Evolutionary conservation across 164 flowering plant species (phyloP).

Genomic region (Buxus sempervirens): DNA sequence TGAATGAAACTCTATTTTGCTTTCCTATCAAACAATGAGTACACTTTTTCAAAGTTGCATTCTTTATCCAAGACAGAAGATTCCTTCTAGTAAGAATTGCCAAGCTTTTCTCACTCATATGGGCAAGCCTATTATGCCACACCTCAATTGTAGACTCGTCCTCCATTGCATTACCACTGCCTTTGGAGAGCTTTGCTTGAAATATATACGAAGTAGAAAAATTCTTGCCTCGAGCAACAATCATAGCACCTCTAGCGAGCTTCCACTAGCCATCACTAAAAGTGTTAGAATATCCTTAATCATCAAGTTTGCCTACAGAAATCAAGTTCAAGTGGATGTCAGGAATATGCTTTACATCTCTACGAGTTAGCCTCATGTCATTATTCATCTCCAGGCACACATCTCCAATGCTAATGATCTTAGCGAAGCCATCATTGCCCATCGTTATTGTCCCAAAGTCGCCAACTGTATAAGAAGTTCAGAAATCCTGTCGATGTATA

Average conservation of each 20-base stretch:
- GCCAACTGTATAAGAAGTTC: not conserved
- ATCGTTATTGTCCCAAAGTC: not conserved
- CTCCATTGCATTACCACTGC: not conserved
- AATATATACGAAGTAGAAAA: not conserved
- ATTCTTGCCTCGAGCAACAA: not conserved
- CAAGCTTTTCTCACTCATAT: slow-evolving; percentile 1
- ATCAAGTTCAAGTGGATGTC: not conserved
- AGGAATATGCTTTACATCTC: not conserved
- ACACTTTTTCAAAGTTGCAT: not conserved
- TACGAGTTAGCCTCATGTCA: not conserved
- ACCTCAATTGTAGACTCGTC: not conserved
- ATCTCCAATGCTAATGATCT: not conserved
- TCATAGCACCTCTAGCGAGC: not conserved
- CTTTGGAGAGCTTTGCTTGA: not conserved
- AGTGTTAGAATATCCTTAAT: not conserved
- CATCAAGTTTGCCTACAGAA: slow-evolving; percentile 6
- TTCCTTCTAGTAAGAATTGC: not conserved
- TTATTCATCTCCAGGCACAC: not conserved
- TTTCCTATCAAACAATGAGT: not conserved
- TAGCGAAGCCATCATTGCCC: not conserved
- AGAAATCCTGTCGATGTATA: not conserved
- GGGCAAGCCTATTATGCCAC: not conserved
- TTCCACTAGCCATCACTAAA: not conserved
- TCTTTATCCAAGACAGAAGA: not conserved
- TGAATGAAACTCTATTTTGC: not conserved